Evolutionary conservation across 768 basidiomycete genomes (phyloP).

Genomic region (Leccinum subtestaceum): DNA sequence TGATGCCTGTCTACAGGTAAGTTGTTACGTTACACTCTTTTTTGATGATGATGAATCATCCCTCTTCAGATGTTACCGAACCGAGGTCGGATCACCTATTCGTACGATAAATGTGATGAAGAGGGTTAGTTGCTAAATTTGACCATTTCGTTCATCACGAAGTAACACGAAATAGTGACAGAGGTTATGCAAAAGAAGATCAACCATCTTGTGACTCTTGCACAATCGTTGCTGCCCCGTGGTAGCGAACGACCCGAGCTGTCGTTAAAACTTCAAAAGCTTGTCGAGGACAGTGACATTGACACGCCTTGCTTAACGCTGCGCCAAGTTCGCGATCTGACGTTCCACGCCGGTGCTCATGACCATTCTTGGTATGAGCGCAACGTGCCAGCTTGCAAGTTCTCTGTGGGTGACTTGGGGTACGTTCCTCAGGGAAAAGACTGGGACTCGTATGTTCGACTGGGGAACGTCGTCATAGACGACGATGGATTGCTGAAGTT

Average conservation of each 20-base stretch:
- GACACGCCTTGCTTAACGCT: slow-evolving; percentile 32
- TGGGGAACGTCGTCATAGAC: slow-evolving; percentile 39
- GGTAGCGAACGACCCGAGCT: slow-evolving; percentile 31
- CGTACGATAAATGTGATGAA: slow-evolving; percentile 21
- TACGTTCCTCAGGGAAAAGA: slow-evolving; percentile 37
- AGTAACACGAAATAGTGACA: slow-evolving; percentile 21
- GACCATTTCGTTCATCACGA: not conserved
- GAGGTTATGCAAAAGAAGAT: slow-evolving; percentile 38
- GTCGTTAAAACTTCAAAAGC: slow-evolving; percentile 29
- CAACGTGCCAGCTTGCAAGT: slow-evolving; percentile 40
- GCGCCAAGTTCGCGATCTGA: slow-evolving; percentile 38
- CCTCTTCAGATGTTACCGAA: slow-evolving; percentile 42
- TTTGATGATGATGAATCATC: not conserved
- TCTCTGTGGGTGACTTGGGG: slow-evolving; percentile 44
- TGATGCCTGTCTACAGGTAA: slow-evolving; percentile 36
- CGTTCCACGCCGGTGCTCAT: slow-evolving; percentile 34
- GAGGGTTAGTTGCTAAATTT: slow-evolving; percentile 14
- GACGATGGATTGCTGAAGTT: slow-evolving; percentile 23
- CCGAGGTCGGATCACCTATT: slow-evolving; percentile 31
- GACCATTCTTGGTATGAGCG: slow-evolving; percentile 42
- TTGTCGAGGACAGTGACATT: slow-evolving; percentile 35
- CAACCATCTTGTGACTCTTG: slow-evolving; percentile 41
- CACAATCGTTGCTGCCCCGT: slow-evolving; percentile 38
- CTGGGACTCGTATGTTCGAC: slow-evolving; percentile 38
- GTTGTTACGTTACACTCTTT: not conserved